Evolutionary conservation across 352 stramenopile genomes (phyloP).

Genomic region (Phytopythium montanum): DNA sequence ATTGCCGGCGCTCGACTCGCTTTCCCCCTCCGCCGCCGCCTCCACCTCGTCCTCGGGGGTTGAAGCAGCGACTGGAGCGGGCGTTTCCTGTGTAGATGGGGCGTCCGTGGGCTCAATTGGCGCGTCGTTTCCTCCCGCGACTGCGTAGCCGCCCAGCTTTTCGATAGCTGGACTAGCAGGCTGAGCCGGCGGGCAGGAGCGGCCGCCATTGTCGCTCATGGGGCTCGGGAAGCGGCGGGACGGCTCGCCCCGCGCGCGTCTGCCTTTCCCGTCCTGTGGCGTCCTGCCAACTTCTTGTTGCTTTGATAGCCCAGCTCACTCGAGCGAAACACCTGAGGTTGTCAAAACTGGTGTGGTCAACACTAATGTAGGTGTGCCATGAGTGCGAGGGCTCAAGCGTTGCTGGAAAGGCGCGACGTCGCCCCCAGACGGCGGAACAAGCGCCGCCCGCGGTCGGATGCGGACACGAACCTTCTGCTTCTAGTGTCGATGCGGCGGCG

Average conservation of each 20-base stretch:
- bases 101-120: background rate
- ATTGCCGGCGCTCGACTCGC: background rate
- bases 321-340: background rate
- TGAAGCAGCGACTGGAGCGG: slow-evolving; percentile 2
- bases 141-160: slow-evolving; percentile 5
- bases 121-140: background rate
- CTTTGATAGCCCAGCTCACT: background rate
- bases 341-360: background rate
- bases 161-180: too few species aligned
- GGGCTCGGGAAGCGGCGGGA: background rate
- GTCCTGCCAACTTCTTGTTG: too few species aligned
- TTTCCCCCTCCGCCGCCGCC: background rate
- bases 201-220: slow-evolving; percentile 4
- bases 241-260: background rate
- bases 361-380: background rate
- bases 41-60: background rate
- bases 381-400: too few species aligned
- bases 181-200: background rate
- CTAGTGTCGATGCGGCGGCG: background rate
- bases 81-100: background rate
- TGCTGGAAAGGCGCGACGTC: too few species aligned
- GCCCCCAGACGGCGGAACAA: background rate
- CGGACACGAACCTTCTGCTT: background rate
- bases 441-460: background rate
- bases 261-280: too few species aligned